A percentile compares a stretch with the other conserved stretches of the same genome.
Evolutionary conservation across 352 stramenopile genomes (phyloP).

Genomic region (Blastocystis sp.): DNA sequence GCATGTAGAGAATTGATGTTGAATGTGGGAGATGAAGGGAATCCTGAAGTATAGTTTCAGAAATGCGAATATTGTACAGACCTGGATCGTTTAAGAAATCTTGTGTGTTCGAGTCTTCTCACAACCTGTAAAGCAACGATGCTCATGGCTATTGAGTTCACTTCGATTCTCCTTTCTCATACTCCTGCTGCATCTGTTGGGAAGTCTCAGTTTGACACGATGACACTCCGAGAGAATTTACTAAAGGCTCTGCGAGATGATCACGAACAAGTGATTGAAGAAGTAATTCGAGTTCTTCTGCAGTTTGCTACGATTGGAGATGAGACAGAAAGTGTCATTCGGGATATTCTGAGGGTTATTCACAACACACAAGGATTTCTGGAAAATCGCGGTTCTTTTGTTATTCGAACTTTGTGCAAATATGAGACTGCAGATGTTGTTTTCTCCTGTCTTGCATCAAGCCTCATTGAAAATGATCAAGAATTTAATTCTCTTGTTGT

Average conservation of each 20-base stretch:
- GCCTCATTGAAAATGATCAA: conserved; percentile 80
- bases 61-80: conserved; percentile 48
- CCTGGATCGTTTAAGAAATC: not conserved
- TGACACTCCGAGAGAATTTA: conserved; percentile 86
- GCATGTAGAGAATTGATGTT: conserved; percentile 91
- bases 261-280: conserved; percentile 91
- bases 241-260: conserved; percentile 90
- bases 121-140: conserved; percentile 53
- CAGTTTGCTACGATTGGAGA: conserved; percentile 87
- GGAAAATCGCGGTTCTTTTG: conserved; percentile 84
- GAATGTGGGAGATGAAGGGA: conserved; percentile 75
- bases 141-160: conserved; percentile 84
- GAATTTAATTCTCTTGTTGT: conserved; percentile 97
- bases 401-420: conserved; percentile 94
- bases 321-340: conserved; percentile 64
- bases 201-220: conserved; percentile 87
- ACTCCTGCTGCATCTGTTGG: not conserved
- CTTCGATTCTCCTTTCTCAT: conserved; percentile 89
- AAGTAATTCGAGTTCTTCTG: conserved; percentile 91
- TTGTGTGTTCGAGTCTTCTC: conserved; percentile 6
- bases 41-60: conserved; percentile 20
- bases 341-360: conserved; percentile 55
- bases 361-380: not conserved
- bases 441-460: conserved; percentile 92
- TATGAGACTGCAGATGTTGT: conserved; percentile 93